These are phyloP conservation scores for Talaromyces proteolyticus DNA, from an alignment of 495 filamentous ascomycete species.

Conservation along the genomic window DNA sequence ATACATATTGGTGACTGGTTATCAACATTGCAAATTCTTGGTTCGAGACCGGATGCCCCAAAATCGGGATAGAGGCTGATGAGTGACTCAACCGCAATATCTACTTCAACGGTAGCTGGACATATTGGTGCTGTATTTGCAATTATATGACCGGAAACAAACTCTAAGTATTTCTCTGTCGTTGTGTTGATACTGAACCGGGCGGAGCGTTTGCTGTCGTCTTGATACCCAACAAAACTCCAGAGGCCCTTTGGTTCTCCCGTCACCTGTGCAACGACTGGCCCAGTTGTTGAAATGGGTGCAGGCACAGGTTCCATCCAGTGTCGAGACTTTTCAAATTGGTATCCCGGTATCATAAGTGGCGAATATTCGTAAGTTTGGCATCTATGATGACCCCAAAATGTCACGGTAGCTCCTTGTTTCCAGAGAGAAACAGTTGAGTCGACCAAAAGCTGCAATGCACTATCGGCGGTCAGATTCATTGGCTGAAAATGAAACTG, in stretches of 20 bases:
- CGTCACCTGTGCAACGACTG: neutral
- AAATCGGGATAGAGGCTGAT: slow-evolving; percentile 27
- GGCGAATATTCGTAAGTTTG: slow-evolving; percentile 13
- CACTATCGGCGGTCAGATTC: slow-evolving; percentile 28
- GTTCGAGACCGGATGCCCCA: slow-evolving; percentile 14
- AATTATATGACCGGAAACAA: slow-evolving; percentile 37
- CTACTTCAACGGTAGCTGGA: slow-evolving; percentile 38
- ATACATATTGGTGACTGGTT: slow-evolving; percentile 36
- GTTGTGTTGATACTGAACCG: slow-evolving; percentile 45
- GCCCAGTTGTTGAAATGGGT: slow-evolving; percentile 14
- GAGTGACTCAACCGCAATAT: slow-evolving; percentile 45
- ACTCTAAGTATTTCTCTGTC: slow-evolving; percentile 26
- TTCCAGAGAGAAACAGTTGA: slow-evolving; percentile 43
- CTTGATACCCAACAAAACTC: slow-evolving; percentile 37
- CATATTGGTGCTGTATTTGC: slow-evolving; percentile 41
- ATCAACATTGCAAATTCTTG: slow-evolving; percentile 26
- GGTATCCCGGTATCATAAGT: slow-evolving; percentile 34
- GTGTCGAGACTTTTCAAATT: slow-evolving; percentile 43
- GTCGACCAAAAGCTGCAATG: slow-evolving; percentile 26
- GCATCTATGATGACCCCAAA: slow-evolving; percentile 42
- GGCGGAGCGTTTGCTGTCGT: slow-evolving; percentile 18
- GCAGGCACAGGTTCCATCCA: slow-evolving; percentile 37
- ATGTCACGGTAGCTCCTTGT: slow-evolving; percentile 25
- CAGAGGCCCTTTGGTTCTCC: slow-evolving; percentile 21
- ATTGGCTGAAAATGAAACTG: slow-evolving; percentile 32